Percentiles rank a stretch among this genome's conserved stretches.
These are phyloP conservation scores for Hyaloscypha bicolor DNA, from an alignment of 495 filamentous ascomycete species.

Conservation along the genomic window DNA sequence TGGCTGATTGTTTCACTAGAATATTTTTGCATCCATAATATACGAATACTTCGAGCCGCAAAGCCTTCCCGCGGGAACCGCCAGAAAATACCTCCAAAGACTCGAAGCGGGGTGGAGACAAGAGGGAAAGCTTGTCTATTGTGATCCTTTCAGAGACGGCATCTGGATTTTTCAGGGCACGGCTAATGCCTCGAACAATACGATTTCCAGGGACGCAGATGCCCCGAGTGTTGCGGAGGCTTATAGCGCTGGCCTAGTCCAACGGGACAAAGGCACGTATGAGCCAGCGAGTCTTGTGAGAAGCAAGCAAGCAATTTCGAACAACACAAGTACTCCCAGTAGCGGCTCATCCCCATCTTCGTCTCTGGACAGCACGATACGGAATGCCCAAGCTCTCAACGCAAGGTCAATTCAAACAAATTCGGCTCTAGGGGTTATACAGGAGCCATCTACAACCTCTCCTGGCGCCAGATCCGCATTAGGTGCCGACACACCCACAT, in stretches of 20 bases:
- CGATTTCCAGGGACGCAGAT: slow-evolving; percentile 17
- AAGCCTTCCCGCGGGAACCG: slow-evolving; percentile 3
- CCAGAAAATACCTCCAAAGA: slow-evolving; percentile 30
- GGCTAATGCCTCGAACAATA: slow-evolving; percentile 35
- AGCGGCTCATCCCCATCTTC: slow-evolving; percentile 52
- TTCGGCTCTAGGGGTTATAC: slow-evolving; percentile 2
- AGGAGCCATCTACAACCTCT: slow-evolving; percentile 25
- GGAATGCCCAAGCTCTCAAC: slow-evolving; percentile 38
- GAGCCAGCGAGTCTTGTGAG: slow-evolving; percentile 48
- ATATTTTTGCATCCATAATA: slow-evolving; percentile 30
- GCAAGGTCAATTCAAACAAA: slow-evolving; percentile 25
- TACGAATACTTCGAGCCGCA: slow-evolving; percentile 34
- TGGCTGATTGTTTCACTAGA: slow-evolving; percentile 24
- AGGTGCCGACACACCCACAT: slow-evolving; percentile 1
- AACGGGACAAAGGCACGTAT: slow-evolving; percentile 47
- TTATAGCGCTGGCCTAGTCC: slow-evolving; percentile 41
- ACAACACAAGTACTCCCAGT: slow-evolving; percentile 44
- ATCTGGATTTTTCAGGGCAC: slow-evolving; percentile 53
- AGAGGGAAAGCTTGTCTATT: slow-evolving; percentile 52
- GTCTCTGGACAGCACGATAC: slow-evolving; percentile 41
- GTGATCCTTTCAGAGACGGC: slow-evolving; percentile 47
- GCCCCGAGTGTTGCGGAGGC: slow-evolving; percentile 4
- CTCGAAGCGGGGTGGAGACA: slow-evolving; percentile 49
- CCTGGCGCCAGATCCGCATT: slow-evolving; percentile 18
- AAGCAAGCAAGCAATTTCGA: slow-evolving; percentile 33